A percentile compares a stretch with the other conserved stretches of the same genome.
Evolutionary conservation across 2,329 filamentous ascomycete species (phyloP).

Genomic region (Amauroascus niger): DNA sequence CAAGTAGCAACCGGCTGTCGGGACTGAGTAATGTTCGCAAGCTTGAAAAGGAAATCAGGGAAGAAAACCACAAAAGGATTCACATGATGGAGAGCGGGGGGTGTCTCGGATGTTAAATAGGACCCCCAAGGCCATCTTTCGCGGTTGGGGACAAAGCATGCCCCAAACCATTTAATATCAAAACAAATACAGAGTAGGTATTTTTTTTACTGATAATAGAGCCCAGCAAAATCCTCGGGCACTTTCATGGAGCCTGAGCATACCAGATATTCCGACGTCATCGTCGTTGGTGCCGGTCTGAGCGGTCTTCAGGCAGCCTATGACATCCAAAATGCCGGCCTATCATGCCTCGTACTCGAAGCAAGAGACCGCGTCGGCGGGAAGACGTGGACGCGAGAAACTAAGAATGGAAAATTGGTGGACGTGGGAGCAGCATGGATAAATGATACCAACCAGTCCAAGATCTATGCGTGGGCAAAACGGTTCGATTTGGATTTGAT

Average conservation of each 20-base stretch:
- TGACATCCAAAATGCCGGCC: conserved; percentile 25
- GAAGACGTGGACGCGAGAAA: conserved; percentile 28
- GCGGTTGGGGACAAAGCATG: not conserved
- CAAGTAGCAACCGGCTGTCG: too few species aligned
- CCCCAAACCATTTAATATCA: too few species aligned
- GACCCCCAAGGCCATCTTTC: not conserved
- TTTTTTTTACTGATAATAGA: too few species aligned
- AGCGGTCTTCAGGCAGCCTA: conserved; percentile 32
- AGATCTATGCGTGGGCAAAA: conserved; percentile 24
- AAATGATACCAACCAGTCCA: conserved; percentile 28
- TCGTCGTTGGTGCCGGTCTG: conserved; percentile 35
- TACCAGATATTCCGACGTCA: conserved; percentile 21
- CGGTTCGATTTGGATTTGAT: conserved; percentile 25
- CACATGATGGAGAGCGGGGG: too few species aligned
- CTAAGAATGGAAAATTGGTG: conserved; percentile 21
- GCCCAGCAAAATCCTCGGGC: too few species aligned
- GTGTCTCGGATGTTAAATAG: not conserved
- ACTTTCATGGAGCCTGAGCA: conserved; percentile 5
- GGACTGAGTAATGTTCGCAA: too few species aligned
- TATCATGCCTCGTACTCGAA: conserved; percentile 32
- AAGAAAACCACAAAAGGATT: too few species aligned
- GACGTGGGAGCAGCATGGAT: conserved; percentile 33
- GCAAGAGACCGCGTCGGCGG: conserved; percentile 39
- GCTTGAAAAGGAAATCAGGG: too few species aligned
- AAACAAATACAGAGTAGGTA: too few species aligned